Conservation (phyloP, 768 basidiomycete species). For the Favolaschia claudopus region DNA sequence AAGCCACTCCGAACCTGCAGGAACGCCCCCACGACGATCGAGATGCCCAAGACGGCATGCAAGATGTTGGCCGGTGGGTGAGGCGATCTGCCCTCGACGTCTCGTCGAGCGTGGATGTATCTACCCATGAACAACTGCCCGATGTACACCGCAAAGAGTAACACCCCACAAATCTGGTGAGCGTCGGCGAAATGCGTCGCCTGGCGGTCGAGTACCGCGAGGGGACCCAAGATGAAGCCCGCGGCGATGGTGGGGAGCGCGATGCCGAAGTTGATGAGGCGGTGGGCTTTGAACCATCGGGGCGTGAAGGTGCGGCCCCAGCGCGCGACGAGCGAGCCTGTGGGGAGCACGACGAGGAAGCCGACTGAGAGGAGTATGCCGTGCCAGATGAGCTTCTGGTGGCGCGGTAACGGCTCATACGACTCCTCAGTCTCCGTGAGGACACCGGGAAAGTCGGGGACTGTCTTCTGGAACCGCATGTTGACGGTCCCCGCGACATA, state of each 20-base stretch:
- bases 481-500: constrained; percentile 43
- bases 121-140: constrained; percentile 61
- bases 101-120: constrained; percentile 54
- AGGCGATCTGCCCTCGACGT: constrained; percentile 34
- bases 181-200: constrained; percentile 52
- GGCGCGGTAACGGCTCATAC: constrained; percentile 32
- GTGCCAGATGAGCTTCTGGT: constrained; percentile 59
- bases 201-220: constrained; percentile 51
- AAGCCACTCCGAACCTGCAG: constrained; percentile 60
- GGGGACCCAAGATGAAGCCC: constrained; percentile 57
- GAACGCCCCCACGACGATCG: constrained; percentile 57
- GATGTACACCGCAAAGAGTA: constrained; percentile 59
- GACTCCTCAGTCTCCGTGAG: constrained; percentile 17
- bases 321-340: constrained; percentile 61
- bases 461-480: constrained; percentile 43
- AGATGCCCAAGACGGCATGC: constrained; percentile 62
- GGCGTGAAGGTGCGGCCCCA: constrained; percentile 58
- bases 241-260: constrained; percentile 57
- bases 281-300: constrained; percentile 66
- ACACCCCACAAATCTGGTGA: constrained; percentile 63
- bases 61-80: constrained; percentile 64
- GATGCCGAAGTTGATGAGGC: constrained; percentile 54
- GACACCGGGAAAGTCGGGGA: constrained; percentile 26
- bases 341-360: constrained; percentile 63
- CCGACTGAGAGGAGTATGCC: constrained; percentile 59